Evolutionary conservation across 257 asterid species (phyloP).

Genomic region (Eucommia ulmoides): DNA sequence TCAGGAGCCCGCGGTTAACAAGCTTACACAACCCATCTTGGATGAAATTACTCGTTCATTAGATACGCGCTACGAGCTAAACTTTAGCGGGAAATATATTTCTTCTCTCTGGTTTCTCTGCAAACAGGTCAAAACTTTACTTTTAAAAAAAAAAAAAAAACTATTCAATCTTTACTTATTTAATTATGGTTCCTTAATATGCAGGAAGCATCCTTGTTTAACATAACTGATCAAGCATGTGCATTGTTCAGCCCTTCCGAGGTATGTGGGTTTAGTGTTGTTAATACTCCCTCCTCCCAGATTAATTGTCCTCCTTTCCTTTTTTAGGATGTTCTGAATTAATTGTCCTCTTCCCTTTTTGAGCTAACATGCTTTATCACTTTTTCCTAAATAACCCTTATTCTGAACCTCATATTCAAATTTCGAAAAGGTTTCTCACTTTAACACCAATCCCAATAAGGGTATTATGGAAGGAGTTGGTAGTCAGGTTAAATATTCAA

Average conservation of each 20-base stretch:
- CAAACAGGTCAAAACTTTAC: conserved; percentile 51
- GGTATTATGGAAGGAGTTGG: no score
- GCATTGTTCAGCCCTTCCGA: conserved; percentile 65
- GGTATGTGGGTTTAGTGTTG: conserved; percentile 33
- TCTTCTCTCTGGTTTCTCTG: conserved; percentile 86
- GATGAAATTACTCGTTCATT: conserved; percentile 51
- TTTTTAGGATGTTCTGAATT: no score
- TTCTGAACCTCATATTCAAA: no score
- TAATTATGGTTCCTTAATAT: conserved; percentile 6
- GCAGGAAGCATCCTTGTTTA: conserved; percentile 86
- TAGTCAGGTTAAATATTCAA: no score
- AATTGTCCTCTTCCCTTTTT: no score
- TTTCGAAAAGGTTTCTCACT: no score
- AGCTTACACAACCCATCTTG: conserved; percentile 66
- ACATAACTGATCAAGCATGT: conserved; percentile 79
- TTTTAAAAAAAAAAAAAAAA: conserved; percentile 3
- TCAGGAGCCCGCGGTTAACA: conserved; percentile 72
- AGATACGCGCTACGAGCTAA: conserved; percentile 57
- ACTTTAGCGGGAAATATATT: conserved; percentile 51
- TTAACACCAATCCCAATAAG: no score
- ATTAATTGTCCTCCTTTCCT: no score
- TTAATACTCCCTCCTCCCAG: conserved; percentile 3
- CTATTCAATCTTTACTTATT: conserved; percentile 7
- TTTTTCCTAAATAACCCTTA: no score
- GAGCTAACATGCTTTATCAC: no score